Conservation (phyloP, 768 basidiomycete genomes). For the Gloeostereum incarnatum region DNA sequence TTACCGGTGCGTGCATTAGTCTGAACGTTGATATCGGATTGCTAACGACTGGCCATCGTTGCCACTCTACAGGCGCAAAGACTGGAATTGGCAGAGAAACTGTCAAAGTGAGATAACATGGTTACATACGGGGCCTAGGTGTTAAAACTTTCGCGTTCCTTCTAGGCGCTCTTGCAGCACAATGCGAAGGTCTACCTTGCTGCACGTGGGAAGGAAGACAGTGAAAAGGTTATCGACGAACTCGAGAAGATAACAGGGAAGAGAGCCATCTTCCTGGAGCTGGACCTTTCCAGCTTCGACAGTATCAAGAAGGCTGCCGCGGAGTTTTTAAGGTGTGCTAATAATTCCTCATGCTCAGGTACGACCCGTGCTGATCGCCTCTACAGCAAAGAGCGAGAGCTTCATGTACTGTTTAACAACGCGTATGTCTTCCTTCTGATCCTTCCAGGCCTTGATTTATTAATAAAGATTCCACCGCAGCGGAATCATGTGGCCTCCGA, state of each 20-base stretch:
- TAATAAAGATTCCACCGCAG: conserved; percentile 5
- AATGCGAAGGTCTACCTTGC: conserved; percentile 42
- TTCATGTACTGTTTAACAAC: conserved; percentile 15
- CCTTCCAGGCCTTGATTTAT: too few relatives aligned
- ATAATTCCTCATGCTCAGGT: conserved; percentile 10
- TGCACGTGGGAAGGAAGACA: conserved; percentile 19
- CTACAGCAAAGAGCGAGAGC: conserved; percentile 7
- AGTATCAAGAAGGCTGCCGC: conserved; percentile 15
- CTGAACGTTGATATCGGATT: too few relatives aligned
- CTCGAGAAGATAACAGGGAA: conserved; percentile 30
- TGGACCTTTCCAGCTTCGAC: conserved; percentile 17
- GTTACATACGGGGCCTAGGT: too few relatives aligned
- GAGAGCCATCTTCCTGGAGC: conserved; percentile 14
- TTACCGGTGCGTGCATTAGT: too few relatives aligned
- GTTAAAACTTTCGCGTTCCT: too few relatives aligned
- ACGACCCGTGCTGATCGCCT: conserved; percentile 9
- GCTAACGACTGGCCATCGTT: too few relatives aligned
- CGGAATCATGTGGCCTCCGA: conserved; percentile 14
- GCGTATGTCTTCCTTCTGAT: conserved; percentile 9
- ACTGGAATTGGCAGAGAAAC: conserved; percentile 31
- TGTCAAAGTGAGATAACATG: conserved; percentile 19
- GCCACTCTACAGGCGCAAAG: conserved; percentile 27
- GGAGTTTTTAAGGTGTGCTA: conserved; percentile 12
- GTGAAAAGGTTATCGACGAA: conserved; percentile 23
- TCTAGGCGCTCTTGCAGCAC: conserved; percentile 25